phyloP scores from a whole-genome alignment of 2,329 filamentous ascomycete species.

The Ophiosphaerella korrae region DNA sequence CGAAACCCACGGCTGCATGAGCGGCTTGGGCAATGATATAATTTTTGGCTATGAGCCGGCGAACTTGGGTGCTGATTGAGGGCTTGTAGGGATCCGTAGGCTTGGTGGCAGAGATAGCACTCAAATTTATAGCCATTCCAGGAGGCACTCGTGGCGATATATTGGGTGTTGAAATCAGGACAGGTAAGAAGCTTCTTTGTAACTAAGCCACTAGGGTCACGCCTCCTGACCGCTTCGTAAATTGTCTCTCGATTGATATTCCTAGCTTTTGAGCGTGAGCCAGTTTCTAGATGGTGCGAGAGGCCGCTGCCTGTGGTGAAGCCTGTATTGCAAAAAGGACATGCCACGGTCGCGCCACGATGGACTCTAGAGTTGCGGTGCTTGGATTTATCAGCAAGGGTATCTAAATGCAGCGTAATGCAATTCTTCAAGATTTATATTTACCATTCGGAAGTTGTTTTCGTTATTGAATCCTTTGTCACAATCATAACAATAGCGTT shows the following conservation, averaged over 20 bases:
- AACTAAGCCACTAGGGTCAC: conserved; percentile 57
- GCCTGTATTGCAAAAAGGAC: conserved; percentile 59
- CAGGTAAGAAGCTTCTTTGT: conserved; percentile 54
- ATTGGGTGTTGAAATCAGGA: conserved; percentile 40
- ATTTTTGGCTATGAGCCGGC: no score
- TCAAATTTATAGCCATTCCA: no score
- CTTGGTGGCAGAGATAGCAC: no score
- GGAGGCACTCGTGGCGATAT: not conserved
- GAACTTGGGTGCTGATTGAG: no score
- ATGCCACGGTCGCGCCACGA: conserved; percentile 51
- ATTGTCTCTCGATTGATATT: conserved; percentile 33
- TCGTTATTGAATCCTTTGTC: no score
- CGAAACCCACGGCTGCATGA: conserved; percentile 48
- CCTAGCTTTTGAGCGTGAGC: conserved; percentile 55
- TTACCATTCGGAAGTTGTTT: no score
- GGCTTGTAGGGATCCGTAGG: no score
- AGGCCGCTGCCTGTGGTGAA: conserved; percentile 61
- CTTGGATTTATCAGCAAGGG: conserved; percentile 25
- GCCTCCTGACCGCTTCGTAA: conserved; percentile 47
- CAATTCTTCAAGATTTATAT: no score
- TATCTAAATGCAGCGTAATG: no score
- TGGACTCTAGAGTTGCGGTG: conserved; percentile 62
- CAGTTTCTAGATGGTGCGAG: conserved; percentile 61
- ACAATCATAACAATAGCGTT: no score
- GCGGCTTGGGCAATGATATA: conserved; percentile 28